Evolutionary conservation across 768 basidiomycete species (phyloP).

Genomic region (Collybia nuda): DNA sequence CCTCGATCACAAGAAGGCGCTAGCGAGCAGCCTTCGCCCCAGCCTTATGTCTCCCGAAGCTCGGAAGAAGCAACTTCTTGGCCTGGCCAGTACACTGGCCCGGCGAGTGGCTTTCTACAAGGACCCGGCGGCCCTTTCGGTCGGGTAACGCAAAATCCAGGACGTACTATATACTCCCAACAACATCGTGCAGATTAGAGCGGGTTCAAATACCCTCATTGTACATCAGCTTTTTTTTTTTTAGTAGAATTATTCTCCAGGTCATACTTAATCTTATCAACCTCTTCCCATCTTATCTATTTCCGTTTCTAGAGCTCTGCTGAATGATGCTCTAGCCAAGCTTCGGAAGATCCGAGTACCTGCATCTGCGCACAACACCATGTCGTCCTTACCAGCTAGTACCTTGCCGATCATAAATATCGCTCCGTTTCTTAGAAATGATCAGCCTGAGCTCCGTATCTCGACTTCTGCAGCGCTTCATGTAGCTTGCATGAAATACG

Average conservation of each 20-base stretch:
- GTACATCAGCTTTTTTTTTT: background rate
- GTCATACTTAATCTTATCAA: constrained; percentile 17
- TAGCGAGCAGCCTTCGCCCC: constrained; percentile 12
- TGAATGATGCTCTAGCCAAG: background rate
- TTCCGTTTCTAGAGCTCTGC: background rate
- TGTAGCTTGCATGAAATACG: constrained; percentile 71
- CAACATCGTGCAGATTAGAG: constrained; percentile 15
- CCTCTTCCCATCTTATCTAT: constrained; percentile 10
- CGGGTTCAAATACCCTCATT: background rate
- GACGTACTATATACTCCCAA: constrained; percentile 66
- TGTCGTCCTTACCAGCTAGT: constrained; percentile 11
- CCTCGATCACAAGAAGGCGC: constrained; percentile 19
- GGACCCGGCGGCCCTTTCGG: constrained; percentile 42
- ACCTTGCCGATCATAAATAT: constrained; percentile 74
- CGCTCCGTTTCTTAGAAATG: constrained; percentile 54
- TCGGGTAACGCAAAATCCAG: constrained; percentile 44
- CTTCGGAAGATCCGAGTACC: background rate
- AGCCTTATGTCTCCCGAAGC: constrained; percentile 12
- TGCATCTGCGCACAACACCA: background rate
- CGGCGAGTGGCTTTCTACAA: constrained; percentile 49
- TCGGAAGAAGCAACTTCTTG: constrained; percentile 19
- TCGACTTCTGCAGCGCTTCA: constrained; percentile 62
- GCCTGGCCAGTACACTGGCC: constrained; percentile 44
- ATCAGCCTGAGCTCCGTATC: constrained; percentile 36
- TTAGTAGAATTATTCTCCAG: constrained; percentile 4